These are phyloP conservation scores for Hymenoscyphus scutula DNA, from an alignment of 2,329 filamentous ascomycete genomes.

Conservation along the genomic window DNA sequence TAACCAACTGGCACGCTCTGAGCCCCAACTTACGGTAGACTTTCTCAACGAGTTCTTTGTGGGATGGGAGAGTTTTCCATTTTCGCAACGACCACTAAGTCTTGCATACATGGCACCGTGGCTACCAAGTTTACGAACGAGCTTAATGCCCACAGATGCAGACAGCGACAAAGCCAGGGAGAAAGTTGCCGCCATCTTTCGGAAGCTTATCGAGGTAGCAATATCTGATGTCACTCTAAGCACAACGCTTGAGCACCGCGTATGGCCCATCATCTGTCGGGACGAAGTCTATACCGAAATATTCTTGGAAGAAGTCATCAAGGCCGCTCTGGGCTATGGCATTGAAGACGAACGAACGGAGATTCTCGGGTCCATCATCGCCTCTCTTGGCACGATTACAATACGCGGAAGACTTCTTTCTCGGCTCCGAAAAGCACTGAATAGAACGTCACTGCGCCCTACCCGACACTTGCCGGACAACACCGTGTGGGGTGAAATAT, in stretches of 20 bases:
- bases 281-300: constrained; percentile 66
- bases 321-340: constrained; percentile 58
- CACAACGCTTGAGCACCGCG: constrained; percentile 60
- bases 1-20: constrained; percentile 58
- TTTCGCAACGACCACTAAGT: constrained; percentile 64
- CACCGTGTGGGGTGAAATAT: constrained; percentile 67
- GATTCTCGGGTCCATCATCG: constrained; percentile 59
- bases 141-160: constrained; percentile 55
- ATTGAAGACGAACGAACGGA: constrained; percentile 59
- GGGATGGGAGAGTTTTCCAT: constrained; percentile 67
- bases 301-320: constrained; percentile 65
- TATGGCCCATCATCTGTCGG: constrained; percentile 63
- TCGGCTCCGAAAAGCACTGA: constrained; percentile 63
- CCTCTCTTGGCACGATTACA: constrained; percentile 63
- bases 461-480: constrained; percentile 65
- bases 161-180: constrained; percentile 67
- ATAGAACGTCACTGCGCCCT: constrained; percentile 64
- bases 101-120: constrained; percentile 70
- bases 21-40: constrained; percentile 66
- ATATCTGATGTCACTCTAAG: constrained; percentile 58
- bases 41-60: constrained; percentile 73
- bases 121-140: constrained; percentile 59
- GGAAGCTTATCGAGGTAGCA: constrained; percentile 65
- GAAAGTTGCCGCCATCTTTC: constrained; percentile 60
- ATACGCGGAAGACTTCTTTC: constrained; percentile 64